Evolutionary conservation across 2,329 filamentous ascomycete genomes (phyloP), one percentile per base, ranked within the genome.

Genomic region (Thielaviopsis euricoi): DNA sequence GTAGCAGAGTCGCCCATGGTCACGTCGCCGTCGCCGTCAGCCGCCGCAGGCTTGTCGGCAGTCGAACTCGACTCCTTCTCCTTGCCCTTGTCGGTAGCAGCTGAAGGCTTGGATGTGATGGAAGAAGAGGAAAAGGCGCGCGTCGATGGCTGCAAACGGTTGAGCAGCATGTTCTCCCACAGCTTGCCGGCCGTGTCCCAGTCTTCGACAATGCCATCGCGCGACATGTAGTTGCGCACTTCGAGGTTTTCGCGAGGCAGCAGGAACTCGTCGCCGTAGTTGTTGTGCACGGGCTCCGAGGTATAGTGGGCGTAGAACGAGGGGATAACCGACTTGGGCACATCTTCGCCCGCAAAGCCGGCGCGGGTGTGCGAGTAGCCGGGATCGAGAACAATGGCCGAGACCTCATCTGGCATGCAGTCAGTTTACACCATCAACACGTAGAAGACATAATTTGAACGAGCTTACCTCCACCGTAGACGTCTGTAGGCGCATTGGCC

Each of bases 331-430:
- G 88, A 89, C 75, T 97, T 97, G 64, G 93, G 93, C 0, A 89
- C 86, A 73, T 98, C 93, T 79, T 98, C 94, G 67, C 94, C 93
- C 13, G 94, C 94, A 67, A 97, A 98, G 60, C 93, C 93, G 61
- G 90, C 93, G 71, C 94, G 89, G 48, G 87, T 90, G 64, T 83
- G 85, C 67, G 87, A 88, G 74, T 89, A 96, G 62, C 94, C 93
- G 2, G 93, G 87, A 68, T 98, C 93, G 67, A 98, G 87, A 43
- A 98, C 88, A 64, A 98, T 86, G 56, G 94, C 94, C 40, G 90
- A 94, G 63, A 98, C 90, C 75, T 98, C 93, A 76, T 98, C 93
- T 95, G 66, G 29, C n/a, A 23, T 55, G 56, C 29, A 56, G 55
- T 55, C 55, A 60, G 46, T 23, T 60, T 52, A 26, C 55, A 55